Percentiles rank a stretch among this genome's conserved stretches.
These are phyloP conservation scores for Asclepias syriaca DNA, from an alignment of 257 asterid genomes.

Conservation along the genomic window DNA sequence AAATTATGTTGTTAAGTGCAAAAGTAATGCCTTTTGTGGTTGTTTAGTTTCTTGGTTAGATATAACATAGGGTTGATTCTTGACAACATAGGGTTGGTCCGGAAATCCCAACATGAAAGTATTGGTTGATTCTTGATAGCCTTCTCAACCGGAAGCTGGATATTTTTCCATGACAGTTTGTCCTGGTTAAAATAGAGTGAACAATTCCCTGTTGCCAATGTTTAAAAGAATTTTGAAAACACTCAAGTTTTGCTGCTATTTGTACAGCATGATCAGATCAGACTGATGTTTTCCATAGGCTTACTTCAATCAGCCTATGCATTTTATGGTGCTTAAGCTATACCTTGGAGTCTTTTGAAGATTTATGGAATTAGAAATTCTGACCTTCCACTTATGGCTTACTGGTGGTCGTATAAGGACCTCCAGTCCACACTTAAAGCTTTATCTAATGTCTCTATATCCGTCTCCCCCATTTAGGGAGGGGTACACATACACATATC, in stretches of 20 bases:
- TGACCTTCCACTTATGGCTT: not conserved
- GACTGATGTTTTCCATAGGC: not conserved
- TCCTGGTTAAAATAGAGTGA: not conserved
- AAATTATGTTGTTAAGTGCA: not conserved
- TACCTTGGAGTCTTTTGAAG: not conserved
- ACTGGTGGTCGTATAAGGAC: not conserved
- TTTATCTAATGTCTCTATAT: not conserved
- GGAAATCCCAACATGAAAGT: not conserved
- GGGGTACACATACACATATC: not conserved
- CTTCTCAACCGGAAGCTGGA: not conserved
- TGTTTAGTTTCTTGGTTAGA: not conserved
- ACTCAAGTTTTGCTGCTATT: not conserved
- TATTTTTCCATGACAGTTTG: not conserved
- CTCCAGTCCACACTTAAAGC: not conserved
- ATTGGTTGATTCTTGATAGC: not conserved
- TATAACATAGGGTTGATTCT: not conserved
- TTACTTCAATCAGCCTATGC: not conserved
- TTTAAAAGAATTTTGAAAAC: not conserved
- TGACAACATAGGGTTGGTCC: not conserved
- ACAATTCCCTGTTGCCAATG: not conserved
- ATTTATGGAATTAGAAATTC: not conserved
- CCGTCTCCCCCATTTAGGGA: not conserved
- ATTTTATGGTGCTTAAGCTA: not conserved
- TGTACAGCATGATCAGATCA: not conserved
- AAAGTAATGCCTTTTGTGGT: not conserved